Percentiles rank a stretch among this genome's conserved stretches.
These are phyloP conservation scores for Russula earlei DNA, from an alignment of 768 basidiomycete species.

Conservation along the genomic window DNA sequence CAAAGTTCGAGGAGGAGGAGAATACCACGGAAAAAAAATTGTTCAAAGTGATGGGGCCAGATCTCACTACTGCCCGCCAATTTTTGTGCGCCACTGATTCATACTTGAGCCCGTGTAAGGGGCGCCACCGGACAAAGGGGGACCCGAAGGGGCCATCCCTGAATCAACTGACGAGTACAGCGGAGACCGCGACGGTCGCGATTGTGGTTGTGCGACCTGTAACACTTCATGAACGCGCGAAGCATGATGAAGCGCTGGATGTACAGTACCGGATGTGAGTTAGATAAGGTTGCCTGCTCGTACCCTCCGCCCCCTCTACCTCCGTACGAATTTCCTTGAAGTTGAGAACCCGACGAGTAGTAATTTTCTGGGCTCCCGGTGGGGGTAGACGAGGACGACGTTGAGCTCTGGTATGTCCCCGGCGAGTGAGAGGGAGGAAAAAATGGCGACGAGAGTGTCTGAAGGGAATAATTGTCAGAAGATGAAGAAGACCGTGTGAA, in stretches of 20 bases:
- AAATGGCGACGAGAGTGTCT: conserved; percentile 17
- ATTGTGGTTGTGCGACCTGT: conserved; percentile 9
- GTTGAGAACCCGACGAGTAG: conserved; percentile 13
- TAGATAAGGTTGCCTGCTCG: conserved; percentile 8
- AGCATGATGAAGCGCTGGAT: not conserved
- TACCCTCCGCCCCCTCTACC: conserved; percentile 13
- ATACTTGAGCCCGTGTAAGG: conserved; percentile 6
- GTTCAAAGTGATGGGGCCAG: not conserved
- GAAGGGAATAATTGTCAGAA: conserved; percentile 14
- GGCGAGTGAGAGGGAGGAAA: conserved; percentile 18
- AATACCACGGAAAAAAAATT: not conserved
- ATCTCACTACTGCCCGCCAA: conserved; percentile 6
- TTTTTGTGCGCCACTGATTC: conserved; percentile 16
- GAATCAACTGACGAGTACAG: conserved; percentile 9
- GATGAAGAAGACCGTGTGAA: conserved; percentile 9
- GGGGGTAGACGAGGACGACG: conserved; percentile 12
- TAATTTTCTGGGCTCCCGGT: conserved; percentile 17
- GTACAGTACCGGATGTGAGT: conserved; percentile 13
- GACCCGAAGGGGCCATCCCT: conserved; percentile 3
- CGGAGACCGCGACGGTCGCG: conserved; percentile 7
- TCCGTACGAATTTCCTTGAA: conserved; percentile 10
- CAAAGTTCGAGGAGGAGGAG: not conserved
- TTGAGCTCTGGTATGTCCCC: conserved; percentile 12
- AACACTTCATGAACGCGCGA: conserved; percentile 6
- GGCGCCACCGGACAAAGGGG: not conserved